These are phyloP conservation scores for Pythium angustatum DNA, from an alignment of 352 stramenopile species.

Conservation along the genomic window DNA sequence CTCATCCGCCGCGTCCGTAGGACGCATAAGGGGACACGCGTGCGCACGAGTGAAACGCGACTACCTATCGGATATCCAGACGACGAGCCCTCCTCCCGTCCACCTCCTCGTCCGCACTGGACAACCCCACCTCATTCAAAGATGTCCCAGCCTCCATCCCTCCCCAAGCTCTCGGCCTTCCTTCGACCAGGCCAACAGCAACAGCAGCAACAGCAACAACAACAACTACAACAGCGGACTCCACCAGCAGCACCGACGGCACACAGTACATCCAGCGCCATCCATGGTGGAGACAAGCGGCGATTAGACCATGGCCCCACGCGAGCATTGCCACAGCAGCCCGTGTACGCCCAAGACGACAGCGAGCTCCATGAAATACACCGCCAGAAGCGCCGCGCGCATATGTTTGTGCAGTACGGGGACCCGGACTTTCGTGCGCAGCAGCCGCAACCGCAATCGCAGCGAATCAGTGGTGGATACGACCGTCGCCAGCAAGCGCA, in stretches of 20 bases:
- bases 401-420: slow-evolving; percentile 25
- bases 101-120: too few relatives aligned
- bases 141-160: slow-evolving; percentile 25
- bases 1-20: neutral
- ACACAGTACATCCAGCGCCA: too few relatives aligned
- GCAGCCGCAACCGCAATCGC: neutral
- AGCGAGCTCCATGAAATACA: slow-evolving; percentile 4
- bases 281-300: too few relatives aligned
- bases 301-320: slow-evolving; percentile 3
- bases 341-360: slow-evolving; percentile 3
- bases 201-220: slow-evolving; percentile 7
- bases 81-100: too few relatives aligned
- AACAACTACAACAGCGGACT: neutral
- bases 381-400: slow-evolving; percentile 22
- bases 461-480: neutral
- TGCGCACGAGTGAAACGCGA: too few relatives aligned
- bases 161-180: slow-evolving; percentile 37
- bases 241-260: too few relatives aligned
- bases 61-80: too few relatives aligned
- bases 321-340: neutral
- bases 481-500: slow-evolving; percentile 4
- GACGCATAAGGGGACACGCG: neutral
- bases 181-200: slow-evolving; percentile 22
- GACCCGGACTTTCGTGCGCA: slow-evolving; percentile 1
- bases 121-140: neutral